A percentile compares a stretch with the other conserved stretches of the same genome.
phyloP scores from a whole-genome alignment of 2,329 filamentous ascomycete species.

The Akanthomyces lecanii region DNA sequence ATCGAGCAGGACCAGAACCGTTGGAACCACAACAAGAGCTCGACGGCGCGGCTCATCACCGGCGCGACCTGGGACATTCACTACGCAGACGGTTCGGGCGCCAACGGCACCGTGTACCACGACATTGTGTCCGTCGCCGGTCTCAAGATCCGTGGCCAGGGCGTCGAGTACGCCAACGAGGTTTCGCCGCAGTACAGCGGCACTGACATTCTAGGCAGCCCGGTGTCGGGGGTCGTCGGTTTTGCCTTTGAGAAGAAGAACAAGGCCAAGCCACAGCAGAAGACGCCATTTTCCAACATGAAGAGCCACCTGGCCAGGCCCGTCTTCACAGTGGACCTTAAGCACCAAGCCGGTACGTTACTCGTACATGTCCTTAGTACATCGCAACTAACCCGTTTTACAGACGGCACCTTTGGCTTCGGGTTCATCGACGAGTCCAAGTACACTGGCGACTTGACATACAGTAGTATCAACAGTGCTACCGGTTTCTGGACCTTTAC shows the following conservation, averaged over 20 bases:
- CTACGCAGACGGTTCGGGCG: conserved; percentile 41
- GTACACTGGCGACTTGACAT: conserved; percentile 59
- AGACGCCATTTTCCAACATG: conserved; percentile 40
- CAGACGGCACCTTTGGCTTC: conserved; percentile 66
- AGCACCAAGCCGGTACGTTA: conserved; percentile 36
- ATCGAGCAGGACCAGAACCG: conserved; percentile 32
- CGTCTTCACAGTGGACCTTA: conserved; percentile 67
- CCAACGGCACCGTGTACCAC: conserved; percentile 39
- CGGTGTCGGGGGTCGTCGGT: conserved; percentile 10
- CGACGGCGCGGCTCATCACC: conserved; percentile 33
- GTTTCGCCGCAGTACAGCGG: conserved; percentile 38
- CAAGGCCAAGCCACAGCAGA: conserved; percentile 38
- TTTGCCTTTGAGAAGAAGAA: conserved; percentile 41
- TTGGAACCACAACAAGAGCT: conserved; percentile 37
- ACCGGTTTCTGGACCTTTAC: conserved; percentile 58
- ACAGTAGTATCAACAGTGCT: conserved; percentile 56
- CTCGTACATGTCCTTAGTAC: too few species aligned
- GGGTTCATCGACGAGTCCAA: conserved; percentile 62
- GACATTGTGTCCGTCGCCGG: conserved; percentile 42
- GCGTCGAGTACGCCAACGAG: conserved; percentile 39
- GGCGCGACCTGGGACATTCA: conserved; percentile 38
- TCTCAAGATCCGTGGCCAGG: conserved; percentile 37
- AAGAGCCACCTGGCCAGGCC: conserved; percentile 19
- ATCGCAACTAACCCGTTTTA: neutral
- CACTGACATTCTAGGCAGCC: conserved; percentile 42